Evolutionary conservation across 2,329 filamentous ascomycete species (phyloP).

Genomic region (Bipolaris sorokiniana): DNA sequence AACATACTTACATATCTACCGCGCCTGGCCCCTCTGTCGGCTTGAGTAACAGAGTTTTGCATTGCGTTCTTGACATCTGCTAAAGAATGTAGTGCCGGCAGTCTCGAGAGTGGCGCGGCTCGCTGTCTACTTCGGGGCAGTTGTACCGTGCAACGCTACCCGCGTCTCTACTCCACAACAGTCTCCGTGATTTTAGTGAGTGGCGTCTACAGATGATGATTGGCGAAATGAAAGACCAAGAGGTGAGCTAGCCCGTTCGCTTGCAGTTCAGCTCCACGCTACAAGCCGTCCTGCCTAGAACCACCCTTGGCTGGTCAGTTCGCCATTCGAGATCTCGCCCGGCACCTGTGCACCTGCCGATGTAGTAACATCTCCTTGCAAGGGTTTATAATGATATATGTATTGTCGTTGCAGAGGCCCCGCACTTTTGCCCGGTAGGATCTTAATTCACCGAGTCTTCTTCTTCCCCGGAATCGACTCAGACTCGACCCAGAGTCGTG

Average conservation of each 20-base stretch:
- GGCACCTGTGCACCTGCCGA: slow-evolving; percentile 3
- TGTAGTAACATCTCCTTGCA: slow-evolving; percentile 9
- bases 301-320: slow-evolving; percentile 4
- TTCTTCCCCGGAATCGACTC: slow-evolving; percentile 1
- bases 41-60: background rate
- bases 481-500: background rate
- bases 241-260: background rate
- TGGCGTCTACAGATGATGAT: background rate
- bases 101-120: background rate
- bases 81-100: slow-evolving; percentile 1
- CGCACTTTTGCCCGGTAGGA: background rate
- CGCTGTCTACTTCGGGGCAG: background rate
- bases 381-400: slow-evolving; percentile 4
- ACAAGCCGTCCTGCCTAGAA: slow-evolving; percentile 6
- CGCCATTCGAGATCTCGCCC: background rate
- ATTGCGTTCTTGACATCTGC: slow-evolving; percentile 5
- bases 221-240: background rate
- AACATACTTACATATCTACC: background rate
- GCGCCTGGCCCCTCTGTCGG: background rate
- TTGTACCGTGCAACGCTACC: slow-evolving; percentile 6
- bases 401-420: slow-evolving; percentile 1
- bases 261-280: slow-evolving; percentile 1
- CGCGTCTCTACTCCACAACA: background rate
- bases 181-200: background rate
- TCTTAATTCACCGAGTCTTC: slow-evolving; percentile 3